Conservation (phyloP, 2,329 filamentous ascomycete genomes). For the Penicillium sp. region DNA sequence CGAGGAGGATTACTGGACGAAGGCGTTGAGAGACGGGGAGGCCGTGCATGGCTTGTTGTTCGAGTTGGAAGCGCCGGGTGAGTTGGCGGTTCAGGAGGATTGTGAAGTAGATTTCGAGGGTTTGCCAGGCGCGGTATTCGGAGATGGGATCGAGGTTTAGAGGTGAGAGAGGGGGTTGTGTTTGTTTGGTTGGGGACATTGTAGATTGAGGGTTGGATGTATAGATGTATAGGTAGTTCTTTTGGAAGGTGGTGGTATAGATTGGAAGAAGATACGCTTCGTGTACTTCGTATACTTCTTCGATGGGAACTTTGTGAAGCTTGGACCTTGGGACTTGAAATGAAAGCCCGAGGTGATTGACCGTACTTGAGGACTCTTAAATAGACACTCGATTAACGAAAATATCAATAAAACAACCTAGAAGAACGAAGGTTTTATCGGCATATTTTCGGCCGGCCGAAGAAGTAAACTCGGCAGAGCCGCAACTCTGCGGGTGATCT, state of each 20-base stretch:
- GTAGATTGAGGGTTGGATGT: not conserved
- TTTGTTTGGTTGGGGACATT: not conserved
- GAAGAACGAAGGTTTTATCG: not conserved
- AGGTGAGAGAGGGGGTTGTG: not conserved
- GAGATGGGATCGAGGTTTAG: constrained; percentile 27
- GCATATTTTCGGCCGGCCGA: constrained; percentile 20
- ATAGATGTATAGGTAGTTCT: not conserved
- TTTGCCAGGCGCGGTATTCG: constrained; percentile 31
- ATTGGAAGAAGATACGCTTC: not conserved
- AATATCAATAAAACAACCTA: not conserved
- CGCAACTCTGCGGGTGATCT: constrained; percentile 9
- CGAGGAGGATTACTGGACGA: constrained; percentile 28
- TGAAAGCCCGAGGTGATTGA: not conserved
- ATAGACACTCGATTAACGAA: not conserved
- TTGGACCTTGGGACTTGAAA: not conserved
- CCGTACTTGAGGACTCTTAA: not conserved
- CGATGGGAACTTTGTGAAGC: not conserved
- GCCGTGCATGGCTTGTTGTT: constrained; percentile 28
- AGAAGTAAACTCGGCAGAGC: not conserved
- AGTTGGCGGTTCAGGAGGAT: constrained; percentile 31
- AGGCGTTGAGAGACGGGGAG: constrained; percentile 21
- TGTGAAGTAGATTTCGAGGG: constrained; percentile 28
- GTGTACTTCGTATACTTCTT: constrained; percentile 7
- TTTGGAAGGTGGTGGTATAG: not conserved
- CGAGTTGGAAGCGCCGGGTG: constrained; percentile 29